phyloP scores from a whole-genome alignment of 805 yeast genomes.

The Yarrowia sp. region DNA sequence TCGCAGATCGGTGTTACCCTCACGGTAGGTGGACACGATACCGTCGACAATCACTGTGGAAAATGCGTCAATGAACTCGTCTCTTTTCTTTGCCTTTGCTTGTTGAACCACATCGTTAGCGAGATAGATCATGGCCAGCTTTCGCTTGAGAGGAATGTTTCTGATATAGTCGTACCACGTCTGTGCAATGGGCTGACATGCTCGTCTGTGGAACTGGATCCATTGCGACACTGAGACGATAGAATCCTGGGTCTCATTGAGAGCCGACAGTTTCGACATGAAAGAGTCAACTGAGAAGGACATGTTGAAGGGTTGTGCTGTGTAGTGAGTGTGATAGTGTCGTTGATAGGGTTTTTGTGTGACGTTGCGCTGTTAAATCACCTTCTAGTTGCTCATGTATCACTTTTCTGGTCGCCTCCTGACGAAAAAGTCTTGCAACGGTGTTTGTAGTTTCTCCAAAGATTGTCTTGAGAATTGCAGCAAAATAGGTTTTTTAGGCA shows the following conservation, averaged over 20 bases:
- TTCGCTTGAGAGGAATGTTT: conserved; percentile 52
- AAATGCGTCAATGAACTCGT: conserved; percentile 66
- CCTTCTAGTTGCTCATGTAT: not conserved
- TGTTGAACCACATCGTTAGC: conserved; percentile 86
- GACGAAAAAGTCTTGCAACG: not conserved
- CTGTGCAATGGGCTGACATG: conserved; percentile 60
- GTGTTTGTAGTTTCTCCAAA: not conserved
- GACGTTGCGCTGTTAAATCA: not conserved
- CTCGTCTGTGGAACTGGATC: conserved; percentile 69
- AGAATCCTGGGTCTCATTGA: conserved; percentile 68
- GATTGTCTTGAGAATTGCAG: not conserved
- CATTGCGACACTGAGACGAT: conserved; percentile 77
- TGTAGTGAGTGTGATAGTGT: not conserved
- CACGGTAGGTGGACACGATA: conserved; percentile 50
- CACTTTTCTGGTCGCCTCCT: not conserved
- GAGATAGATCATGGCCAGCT: conserved; percentile 67
- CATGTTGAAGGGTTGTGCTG: conserved; percentile 46
- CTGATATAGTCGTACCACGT: conserved; percentile 58
- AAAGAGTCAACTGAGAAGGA: conserved; percentile 62
- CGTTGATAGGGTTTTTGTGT: too few species aligned
- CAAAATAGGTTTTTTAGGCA: not conserved
- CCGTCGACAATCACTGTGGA: conserved; percentile 53
- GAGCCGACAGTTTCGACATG: conserved; percentile 54
- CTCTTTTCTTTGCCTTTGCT: conserved; percentile 66
- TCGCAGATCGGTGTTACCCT: conserved; percentile 54